Conservation (phyloP, 768 basidiomycete species). For the Paxillus ammoniavirescens region DNA sequence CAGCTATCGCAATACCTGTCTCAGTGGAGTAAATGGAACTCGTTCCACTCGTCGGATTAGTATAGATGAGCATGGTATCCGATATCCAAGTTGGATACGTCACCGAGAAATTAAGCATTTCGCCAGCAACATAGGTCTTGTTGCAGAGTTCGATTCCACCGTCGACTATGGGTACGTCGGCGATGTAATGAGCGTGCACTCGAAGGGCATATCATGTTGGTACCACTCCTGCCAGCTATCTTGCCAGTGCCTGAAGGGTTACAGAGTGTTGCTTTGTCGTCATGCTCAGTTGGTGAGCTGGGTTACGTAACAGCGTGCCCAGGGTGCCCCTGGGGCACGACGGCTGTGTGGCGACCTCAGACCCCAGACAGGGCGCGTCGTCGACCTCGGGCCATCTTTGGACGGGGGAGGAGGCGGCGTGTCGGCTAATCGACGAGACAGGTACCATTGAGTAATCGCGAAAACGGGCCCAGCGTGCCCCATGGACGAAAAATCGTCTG, state of each 20-base stretch:
- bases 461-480: too few species aligned
- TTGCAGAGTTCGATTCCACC: constrained; percentile 30
- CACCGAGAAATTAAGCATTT: constrained; percentile 34
- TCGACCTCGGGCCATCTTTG: too few species aligned
- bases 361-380: too few species aligned
- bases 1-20: constrained; percentile 23
- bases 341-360: too few species aligned
- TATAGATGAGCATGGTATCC: constrained; percentile 55
- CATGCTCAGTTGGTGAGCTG: too few species aligned
- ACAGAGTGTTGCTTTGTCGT: too few species aligned
- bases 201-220: constrained; percentile 69
- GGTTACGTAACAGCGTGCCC: too few species aligned
- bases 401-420: too few species aligned
- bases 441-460: too few species aligned
- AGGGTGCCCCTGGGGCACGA: too few species aligned
- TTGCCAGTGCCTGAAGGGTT: constrained; percentile 53
- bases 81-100: constrained; percentile 39
- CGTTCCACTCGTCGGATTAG: constrained; percentile 53
- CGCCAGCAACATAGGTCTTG: constrained; percentile 45
- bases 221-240: constrained; percentile 60
- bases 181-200: constrained; percentile 54
- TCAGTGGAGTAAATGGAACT: constrained; percentile 38
- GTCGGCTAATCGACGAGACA: too few species aligned
- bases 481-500: too few species aligned
- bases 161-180: constrained; percentile 29